Conservation (phyloP, 805 yeast species). For the Alloascoidea hylecoeti region DNA sequence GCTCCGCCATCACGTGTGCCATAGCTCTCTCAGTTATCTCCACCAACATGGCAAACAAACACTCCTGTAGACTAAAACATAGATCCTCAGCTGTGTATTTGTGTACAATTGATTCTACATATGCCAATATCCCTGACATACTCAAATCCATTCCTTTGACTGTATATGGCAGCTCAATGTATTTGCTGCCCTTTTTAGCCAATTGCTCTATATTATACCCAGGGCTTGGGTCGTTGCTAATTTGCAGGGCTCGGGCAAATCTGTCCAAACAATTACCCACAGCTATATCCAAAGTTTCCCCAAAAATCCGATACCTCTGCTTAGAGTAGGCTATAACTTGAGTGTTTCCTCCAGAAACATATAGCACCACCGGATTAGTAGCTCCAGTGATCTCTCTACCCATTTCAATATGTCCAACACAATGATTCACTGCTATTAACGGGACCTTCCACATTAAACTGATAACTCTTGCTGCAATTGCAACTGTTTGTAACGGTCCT, state of each 20-base stretch:
- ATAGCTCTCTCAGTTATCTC: constrained; percentile 96
- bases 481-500: constrained; percentile 91
- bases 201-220: constrained; percentile 94
- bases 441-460: constrained; percentile 74
- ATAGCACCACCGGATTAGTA: constrained; percentile 88
- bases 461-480: constrained; percentile 79
- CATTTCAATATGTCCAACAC: constrained; percentile 96
- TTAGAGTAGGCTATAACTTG: constrained; percentile 95
- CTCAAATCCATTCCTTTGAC: constrained; percentile 98
- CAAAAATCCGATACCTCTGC: constrained; percentile 91
- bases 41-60: constrained; percentile 88
- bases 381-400: constrained; percentile 99
- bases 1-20: constrained; percentile 89
- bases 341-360: constrained; percentile 97
- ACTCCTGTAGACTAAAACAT: constrained; percentile 88
- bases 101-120: constrained; percentile 67
- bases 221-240: constrained; percentile 90
- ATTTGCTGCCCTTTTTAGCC: constrained; percentile 52
- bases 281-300: constrained; percentile 97
- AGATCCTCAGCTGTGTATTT: constrained; percentile 69
- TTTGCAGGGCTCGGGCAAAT: constrained; percentile 82
- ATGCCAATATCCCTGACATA: constrained; percentile 90
- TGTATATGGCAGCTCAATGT: constrained; percentile 79
- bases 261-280: constrained; percentile 94
- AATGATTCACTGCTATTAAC: constrained; percentile 89